Evolutionary conservation across 768 basidiomycete genomes (phyloP).

Genomic region (Lactarius akahatsu): DNA sequence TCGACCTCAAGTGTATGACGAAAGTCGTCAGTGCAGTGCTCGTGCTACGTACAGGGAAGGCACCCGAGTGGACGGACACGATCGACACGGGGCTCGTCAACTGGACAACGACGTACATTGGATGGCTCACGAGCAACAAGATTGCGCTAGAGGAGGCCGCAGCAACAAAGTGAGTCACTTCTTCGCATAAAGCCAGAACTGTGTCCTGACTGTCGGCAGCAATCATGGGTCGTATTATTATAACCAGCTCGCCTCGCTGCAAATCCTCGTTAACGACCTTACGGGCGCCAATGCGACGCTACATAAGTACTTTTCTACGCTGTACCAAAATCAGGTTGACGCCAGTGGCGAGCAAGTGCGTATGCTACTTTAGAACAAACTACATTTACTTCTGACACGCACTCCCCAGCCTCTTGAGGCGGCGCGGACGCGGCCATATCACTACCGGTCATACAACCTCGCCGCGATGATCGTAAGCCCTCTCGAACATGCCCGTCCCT

Average conservation of each 20-base stretch:
- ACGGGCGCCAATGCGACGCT: constrained; percentile 31
- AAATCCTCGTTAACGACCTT: constrained; percentile 34
- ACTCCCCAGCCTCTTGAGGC: constrained; percentile 37
- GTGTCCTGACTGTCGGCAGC: constrained; percentile 22
- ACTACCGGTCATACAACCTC: constrained; percentile 39
- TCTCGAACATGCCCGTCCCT: constrained; percentile 8
- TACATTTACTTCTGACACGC: constrained; percentile 30
- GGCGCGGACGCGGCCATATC: constrained; percentile 35
- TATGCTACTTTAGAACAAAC: neutral
- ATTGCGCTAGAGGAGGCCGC: constrained; percentile 28
- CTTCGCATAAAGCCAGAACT: neutral
- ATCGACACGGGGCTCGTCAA: constrained; percentile 31
- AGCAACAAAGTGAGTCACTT: constrained; percentile 32
- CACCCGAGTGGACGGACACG: constrained; percentile 32
- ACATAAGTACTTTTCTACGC: constrained; percentile 32
- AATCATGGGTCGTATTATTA: constrained; percentile 38
- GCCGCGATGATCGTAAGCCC: constrained; percentile 36
- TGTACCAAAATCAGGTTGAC: constrained; percentile 33
- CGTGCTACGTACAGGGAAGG: constrained; percentile 30
- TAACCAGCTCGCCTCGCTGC: constrained; percentile 34
- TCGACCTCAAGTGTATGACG: constrained; percentile 33
- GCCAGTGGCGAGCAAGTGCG: constrained; percentile 33
- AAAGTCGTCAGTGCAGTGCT: constrained; percentile 35
- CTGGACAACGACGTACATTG: constrained; percentile 34
- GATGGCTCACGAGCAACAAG: constrained; percentile 33